These are phyloP conservation scores for Beauveria rudraprayagi DNA, from an alignment of 2,329 filamentous ascomycete genomes.

Conservation along the genomic window DNA sequence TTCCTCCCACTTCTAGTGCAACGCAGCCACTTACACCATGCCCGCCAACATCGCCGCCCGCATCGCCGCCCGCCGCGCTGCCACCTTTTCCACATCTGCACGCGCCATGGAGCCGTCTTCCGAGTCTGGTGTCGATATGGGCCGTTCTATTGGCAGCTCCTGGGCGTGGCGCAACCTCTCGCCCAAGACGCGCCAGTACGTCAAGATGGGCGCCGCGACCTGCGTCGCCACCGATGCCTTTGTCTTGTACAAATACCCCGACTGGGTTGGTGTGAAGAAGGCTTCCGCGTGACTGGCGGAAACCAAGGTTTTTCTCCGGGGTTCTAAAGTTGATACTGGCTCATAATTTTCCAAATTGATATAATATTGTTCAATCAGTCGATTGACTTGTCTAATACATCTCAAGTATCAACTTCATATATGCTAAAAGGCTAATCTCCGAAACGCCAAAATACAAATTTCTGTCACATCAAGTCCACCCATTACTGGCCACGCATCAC, in stretches of 20 bases:
- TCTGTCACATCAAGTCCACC: neutral
- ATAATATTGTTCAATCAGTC: no score
- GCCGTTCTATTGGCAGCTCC: neutral
- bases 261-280: neutral
- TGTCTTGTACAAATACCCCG: slow-evolving; percentile 7
- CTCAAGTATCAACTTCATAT: neutral
- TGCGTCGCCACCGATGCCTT: neutral
- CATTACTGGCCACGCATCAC: slow-evolving; percentile 7
- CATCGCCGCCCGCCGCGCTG: neutral
- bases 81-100: neutral
- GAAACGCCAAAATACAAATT: neutral
- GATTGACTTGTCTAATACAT: no score
- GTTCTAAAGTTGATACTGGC: no score
- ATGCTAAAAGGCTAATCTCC: neutral
- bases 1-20: neutral
- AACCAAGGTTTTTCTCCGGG: neutral
- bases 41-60: neutral
- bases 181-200: slow-evolving; percentile 6
- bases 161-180: slow-evolving; percentile 9
- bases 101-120: neutral
- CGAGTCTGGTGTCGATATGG: neutral
- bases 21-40: slow-evolving; percentile 1
- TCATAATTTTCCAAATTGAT: no score
- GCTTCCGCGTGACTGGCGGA: neutral
- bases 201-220: neutral